Percentiles rank a stretch among this genome's conserved stretches.
Conservation (phyloP, 1,139 yeast species). For the Kodamaea anthophila region DNA sequence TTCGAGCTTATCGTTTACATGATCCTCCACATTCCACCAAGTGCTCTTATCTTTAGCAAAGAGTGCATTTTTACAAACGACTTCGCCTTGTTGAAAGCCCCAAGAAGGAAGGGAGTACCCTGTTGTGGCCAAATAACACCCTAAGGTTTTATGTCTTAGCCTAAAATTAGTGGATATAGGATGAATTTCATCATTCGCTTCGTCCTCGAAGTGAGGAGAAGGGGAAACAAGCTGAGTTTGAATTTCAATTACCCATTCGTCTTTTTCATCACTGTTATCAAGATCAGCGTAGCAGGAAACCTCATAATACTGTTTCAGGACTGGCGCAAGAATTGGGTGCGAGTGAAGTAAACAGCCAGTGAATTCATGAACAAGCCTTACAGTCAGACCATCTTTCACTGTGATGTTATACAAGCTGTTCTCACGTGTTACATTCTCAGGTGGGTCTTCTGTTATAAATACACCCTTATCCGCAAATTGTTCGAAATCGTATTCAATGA, state of each 20-base stretch:
- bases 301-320: conserved; percentile 49
- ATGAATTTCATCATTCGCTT: conserved; percentile 40
- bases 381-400: conserved; percentile 44
- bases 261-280: conserved; percentile 51
- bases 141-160: conserved; percentile 52
- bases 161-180: conserved; percentile 69
- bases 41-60: conserved; percentile 55
- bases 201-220: conserved; percentile 39
- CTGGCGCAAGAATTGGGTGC: conserved; percentile 51
- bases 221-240: conserved; percentile 53
- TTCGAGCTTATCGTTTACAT: conserved; percentile 41
- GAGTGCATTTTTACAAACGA: conserved; percentile 54
- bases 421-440: conserved; percentile 20
- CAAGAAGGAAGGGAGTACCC: conserved; percentile 69
- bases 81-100: conserved; percentile 82
- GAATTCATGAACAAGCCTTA: conserved; percentile 50
- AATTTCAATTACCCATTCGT: conserved; percentile 69
- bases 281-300: conserved; percentile 65
- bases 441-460: conserved; percentile 27
- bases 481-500: conserved; percentile 39
- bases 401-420: conserved; percentile 13
- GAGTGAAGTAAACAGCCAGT: conserved; percentile 58
- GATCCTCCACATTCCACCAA: conserved; percentile 80
- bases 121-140: conserved; percentile 71
- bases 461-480: conserved; percentile 17